These are phyloP conservation scores for Rhododendron ovatum DNA, from an alignment of 148 eudicot species.

Conservation along the genomic window DNA sequence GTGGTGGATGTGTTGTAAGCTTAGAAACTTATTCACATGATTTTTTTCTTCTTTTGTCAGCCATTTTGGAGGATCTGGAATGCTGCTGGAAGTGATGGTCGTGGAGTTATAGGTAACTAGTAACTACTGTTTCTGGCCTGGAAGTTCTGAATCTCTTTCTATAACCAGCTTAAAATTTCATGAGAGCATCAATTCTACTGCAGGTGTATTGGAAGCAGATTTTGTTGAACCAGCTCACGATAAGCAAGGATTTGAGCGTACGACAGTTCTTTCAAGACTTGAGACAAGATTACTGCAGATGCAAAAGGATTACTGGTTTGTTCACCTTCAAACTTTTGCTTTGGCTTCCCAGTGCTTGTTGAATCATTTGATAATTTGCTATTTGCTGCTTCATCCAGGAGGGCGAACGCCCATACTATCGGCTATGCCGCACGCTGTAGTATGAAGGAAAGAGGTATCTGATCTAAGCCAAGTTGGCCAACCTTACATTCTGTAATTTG, in stretches of 20 bases:
- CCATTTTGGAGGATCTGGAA: conserved; percentile 99
- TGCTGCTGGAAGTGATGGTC: conserved; percentile 97
- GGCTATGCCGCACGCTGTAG: conserved; percentile 77
- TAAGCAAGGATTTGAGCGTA: conserved; percentile 99
- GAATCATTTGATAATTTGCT: conserved; percentile 8
- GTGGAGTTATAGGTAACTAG: conserved; percentile 90
- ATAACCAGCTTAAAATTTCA: neutral
- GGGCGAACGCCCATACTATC: conserved; percentile 57
- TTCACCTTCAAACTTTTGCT: conserved; percentile 9
- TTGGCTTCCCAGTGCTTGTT: neutral
- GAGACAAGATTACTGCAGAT: conserved; percentile 53
- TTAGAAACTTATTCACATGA: neutral
- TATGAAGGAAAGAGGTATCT: conserved; percentile 43
- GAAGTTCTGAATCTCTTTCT: neutral
- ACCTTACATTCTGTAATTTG: neutral
- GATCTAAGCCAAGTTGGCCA: neutral
- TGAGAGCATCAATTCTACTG: conserved; percentile 14
- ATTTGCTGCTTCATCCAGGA: conserved; percentile 37
- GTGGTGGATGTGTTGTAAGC: neutral
- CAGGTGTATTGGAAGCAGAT: conserved; percentile 95
- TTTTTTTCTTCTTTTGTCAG: conserved; percentile 29
- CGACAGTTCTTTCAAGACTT: conserved; percentile 75
- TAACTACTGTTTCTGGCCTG: conserved; percentile 12
- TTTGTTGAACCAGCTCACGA: conserved; percentile 99
- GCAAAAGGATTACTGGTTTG: conserved; percentile 85